Conservation (phyloP, 1,139 yeast species). For the Candida freyschussii region DNA sequence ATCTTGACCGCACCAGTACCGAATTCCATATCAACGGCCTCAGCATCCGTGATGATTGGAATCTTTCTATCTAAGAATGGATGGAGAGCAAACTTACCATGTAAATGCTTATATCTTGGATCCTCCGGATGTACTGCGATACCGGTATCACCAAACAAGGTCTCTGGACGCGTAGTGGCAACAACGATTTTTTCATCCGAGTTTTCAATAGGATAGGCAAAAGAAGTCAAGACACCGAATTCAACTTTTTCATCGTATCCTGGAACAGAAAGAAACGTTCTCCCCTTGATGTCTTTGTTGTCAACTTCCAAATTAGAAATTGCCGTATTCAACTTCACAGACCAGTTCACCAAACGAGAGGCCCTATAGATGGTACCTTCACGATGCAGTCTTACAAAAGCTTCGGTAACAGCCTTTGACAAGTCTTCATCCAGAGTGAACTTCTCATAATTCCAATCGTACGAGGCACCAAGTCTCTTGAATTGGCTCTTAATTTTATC, state of each 20-base stretch:
- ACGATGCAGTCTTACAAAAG: constrained; percentile 85
- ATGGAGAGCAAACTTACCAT: constrained; percentile 87
- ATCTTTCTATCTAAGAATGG: constrained; percentile 83
- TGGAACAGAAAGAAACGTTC: constrained; percentile 78
- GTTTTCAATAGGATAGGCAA: constrained; percentile 83
- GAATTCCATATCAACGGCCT: constrained; percentile 97
- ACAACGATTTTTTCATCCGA: constrained; percentile 88
- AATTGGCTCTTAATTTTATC: constrained; percentile 78
- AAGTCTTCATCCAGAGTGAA: constrained; percentile 83
- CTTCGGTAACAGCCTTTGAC: constrained; percentile 80
- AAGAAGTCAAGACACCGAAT: constrained; percentile 93
- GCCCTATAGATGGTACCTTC: constrained; percentile 97
- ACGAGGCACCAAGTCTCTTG: constrained; percentile 88
- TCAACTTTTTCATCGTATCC: constrained; percentile 87
- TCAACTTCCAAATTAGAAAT: constrained; percentile 95
- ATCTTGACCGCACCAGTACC: constrained; percentile 99
- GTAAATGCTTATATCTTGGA: constrained; percentile 85
- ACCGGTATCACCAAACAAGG: constrained; percentile 96
- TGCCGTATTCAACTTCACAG: constrained; percentile 90
- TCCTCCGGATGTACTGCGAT: constrained; percentile 97
- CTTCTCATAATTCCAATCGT: constrained; percentile 93
- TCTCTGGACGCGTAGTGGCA: constrained; percentile 99
- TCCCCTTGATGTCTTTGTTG: constrained; percentile 81
- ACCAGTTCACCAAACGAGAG: constrained; percentile 92
- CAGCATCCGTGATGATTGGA: constrained; percentile 85